A percentile compares a stretch with the other conserved stretches of the same genome.
Conservation (phyloP, 768 basidiomycete species). For the Suillus ampliporus region DNA sequence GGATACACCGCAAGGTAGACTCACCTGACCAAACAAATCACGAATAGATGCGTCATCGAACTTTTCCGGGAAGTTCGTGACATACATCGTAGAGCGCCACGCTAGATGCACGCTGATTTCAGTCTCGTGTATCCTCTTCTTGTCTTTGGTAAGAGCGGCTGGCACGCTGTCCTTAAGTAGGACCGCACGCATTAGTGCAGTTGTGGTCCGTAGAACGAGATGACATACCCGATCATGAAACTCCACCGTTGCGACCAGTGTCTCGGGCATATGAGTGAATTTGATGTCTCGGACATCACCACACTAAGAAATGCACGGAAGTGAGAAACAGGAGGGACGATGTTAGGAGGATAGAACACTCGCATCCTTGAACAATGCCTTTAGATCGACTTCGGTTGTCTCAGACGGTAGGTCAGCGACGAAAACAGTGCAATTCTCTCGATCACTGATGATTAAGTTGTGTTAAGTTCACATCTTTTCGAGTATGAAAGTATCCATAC, state of each 20-base stretch:
- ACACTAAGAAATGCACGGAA: constrained; percentile 59
- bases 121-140: constrained; percentile 77
- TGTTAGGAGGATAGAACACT: constrained; percentile 27
- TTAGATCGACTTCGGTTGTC: constrained; percentile 70
- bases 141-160: constrained; percentile 91
- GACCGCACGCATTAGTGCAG: constrained; percentile 5
- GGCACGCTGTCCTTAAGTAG: constrained; percentile 74
- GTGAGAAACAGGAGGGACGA: neutral
- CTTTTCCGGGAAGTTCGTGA: constrained; percentile 93
- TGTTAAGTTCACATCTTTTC: neutral
- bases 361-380: constrained; percentile 84
- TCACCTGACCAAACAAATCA: constrained; percentile 77
- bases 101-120: constrained; percentile 89
- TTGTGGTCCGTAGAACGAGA: neutral
- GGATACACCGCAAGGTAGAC: constrained; percentile 18
- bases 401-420: constrained; percentile 70
- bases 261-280: constrained; percentile 62
- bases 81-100: constrained; percentile 93
- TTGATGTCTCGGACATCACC: constrained; percentile 87
- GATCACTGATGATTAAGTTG: constrained; percentile 63
- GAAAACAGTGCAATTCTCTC: constrained; percentile 93
- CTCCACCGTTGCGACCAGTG: constrained; percentile 85
- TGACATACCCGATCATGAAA: constrained; percentile 63
- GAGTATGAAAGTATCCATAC: constrained; percentile 36
- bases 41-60: constrained; percentile 80